Evolutionary conservation across 352 stramenopile species (phyloP).

Genomic region (Plasmopara halstedii): DNA sequence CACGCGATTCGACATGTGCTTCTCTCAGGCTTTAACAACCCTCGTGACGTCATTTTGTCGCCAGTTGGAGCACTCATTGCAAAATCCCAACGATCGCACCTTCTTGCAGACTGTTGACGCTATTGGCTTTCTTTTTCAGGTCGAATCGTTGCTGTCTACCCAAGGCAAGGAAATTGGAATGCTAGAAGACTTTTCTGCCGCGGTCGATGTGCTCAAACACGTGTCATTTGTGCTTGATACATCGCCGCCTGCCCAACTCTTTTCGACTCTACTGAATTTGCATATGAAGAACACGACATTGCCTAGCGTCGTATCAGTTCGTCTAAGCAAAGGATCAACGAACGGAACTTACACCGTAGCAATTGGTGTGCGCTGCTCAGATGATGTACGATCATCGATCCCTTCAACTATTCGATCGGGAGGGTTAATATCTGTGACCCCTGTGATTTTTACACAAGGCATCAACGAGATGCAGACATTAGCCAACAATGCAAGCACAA

Average conservation of each 20-base stretch:
- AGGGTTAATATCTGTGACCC: slow-evolving; percentile 43
- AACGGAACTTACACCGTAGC: slow-evolving; percentile 46
- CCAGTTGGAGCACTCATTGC: slow-evolving; percentile 56
- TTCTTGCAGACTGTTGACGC: slow-evolving; percentile 59
- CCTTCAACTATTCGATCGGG: slow-evolving; percentile 40
- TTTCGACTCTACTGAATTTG: slow-evolving; percentile 65
- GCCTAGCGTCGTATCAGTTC: slow-evolving; percentile 64
- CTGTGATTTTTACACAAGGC: slow-evolving; percentile 65
- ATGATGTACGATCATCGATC: slow-evolving; percentile 32
- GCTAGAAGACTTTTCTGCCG: slow-evolving; percentile 85
- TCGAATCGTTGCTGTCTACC: slow-evolving; percentile 91
- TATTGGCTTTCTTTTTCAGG: slow-evolving; percentile 76
- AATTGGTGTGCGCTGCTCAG: slow-evolving; percentile 47
- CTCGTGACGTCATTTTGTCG: slow-evolving; percentile 69
- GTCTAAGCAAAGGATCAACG: slow-evolving; percentile 43
- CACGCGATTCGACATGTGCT: slow-evolving; percentile 70
- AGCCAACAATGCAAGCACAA: slow-evolving; percentile 56
- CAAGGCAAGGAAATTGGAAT: slow-evolving; percentile 95
- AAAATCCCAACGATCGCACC: slow-evolving; percentile 43
- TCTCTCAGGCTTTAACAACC: slow-evolving; percentile 69
- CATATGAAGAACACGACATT: slow-evolving; percentile 68
- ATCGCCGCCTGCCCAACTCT: slow-evolving; percentile 43
- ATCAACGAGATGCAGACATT: slow-evolving; percentile 82
- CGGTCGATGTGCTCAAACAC: slow-evolving; percentile 66
- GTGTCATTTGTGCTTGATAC: slow-evolving; percentile 67